Base-by-base conservation (phyloP, 1,284 basidiomycete genomes). In the Tremellales sp. region DNA sequence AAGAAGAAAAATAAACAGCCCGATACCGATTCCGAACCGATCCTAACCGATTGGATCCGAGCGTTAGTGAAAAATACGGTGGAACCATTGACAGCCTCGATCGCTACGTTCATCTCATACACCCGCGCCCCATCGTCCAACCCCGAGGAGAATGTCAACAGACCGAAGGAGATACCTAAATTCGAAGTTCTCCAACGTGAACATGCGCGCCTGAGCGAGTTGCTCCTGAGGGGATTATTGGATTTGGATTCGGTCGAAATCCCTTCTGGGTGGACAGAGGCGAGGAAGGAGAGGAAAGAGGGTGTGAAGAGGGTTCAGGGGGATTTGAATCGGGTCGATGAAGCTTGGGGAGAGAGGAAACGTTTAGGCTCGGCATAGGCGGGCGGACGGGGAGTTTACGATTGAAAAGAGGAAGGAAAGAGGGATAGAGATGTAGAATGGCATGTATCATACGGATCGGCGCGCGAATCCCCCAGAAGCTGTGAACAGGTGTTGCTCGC, bases 241-340 rank as follows among this genome's bases (percentile, higher is more conserved):
- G 73, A 75, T 53, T 57, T 78, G 33, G 77, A 78, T 59, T 70
- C 71, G 27, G 67, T 77, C 39, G 72, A 77, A 43, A 72, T 78
- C 26, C 73, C 72, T 3, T 52, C 52, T 11, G 65, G 58, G 27
- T 78, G 75, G 68, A 57, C 53, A 5, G 61, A 72, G n/a, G 77
- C 77, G 23, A 65, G 77, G 45, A 60, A 64, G 52, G 75, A 72
- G 55, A 62, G 77, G 47, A 78, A 78, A 57, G 70, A 74, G 25
- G 75, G 72, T 0, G 76, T 78, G 6, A 40, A 57, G 57, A 57
- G 54, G 22, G 71, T 78, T 12, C 77, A 78, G 58, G 64, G 54
- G n/a, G 65, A 69, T 46, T 59, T 78, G 50, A 74, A 73, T 29
- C 60, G 61, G 33, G 68, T 77, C 13, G 77, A 78, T 50, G 68